Evolutionary conservation across 2,329 filamentous ascomycete species (phyloP).

Genomic region (Paraphoma sp.): DNA sequence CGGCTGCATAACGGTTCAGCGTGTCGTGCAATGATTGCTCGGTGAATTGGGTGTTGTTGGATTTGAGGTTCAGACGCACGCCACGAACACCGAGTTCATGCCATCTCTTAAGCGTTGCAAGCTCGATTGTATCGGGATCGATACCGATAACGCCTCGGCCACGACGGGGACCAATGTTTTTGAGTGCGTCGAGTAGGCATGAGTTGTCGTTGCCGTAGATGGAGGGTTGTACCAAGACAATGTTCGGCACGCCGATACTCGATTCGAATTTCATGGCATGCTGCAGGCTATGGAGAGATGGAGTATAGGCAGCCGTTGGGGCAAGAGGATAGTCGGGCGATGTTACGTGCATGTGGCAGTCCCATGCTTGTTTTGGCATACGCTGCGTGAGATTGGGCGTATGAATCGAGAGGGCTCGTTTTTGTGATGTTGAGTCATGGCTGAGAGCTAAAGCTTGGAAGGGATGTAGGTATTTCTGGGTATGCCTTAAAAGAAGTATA

Average conservation of each 20-base stretch:
- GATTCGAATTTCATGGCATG: slow-evolving; percentile 61
- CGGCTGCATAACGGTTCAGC: slow-evolving; percentile 58
- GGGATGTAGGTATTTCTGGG: slow-evolving; percentile 3
- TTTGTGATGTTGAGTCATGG: neutral
- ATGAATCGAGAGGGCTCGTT: neutral
- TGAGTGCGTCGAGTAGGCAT: slow-evolving; percentile 63
- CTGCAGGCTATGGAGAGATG: slow-evolving; percentile 56
- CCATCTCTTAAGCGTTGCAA: slow-evolving; percentile 55
- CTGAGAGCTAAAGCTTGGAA: slow-evolving; percentile 1
- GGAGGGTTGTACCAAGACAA: slow-evolving; percentile 66
- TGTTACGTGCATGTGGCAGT: slow-evolving; percentile 70
- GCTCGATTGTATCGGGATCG: slow-evolving; percentile 53
- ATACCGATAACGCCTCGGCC: slow-evolving; percentile 65
- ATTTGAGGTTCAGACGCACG: slow-evolving; percentile 66
- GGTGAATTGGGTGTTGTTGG: slow-evolving; percentile 51
- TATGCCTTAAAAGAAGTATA: slow-evolving; percentile 9
- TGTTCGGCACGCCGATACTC: slow-evolving; percentile 59
- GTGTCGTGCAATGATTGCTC: slow-evolving; percentile 50
- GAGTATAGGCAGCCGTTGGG: slow-evolving; percentile 59
- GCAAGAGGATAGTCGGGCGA: slow-evolving; percentile 62
- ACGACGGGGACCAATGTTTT: slow-evolving; percentile 55
- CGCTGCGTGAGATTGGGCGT: slow-evolving; percentile 5
- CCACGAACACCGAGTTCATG: slow-evolving; percentile 65
- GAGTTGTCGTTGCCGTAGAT: slow-evolving; percentile 68
- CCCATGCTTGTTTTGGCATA: slow-evolving; percentile 60